Evolutionary conservation across 164 flowering plant species (phyloP).

Genomic region (Vitis cinerea): DNA sequence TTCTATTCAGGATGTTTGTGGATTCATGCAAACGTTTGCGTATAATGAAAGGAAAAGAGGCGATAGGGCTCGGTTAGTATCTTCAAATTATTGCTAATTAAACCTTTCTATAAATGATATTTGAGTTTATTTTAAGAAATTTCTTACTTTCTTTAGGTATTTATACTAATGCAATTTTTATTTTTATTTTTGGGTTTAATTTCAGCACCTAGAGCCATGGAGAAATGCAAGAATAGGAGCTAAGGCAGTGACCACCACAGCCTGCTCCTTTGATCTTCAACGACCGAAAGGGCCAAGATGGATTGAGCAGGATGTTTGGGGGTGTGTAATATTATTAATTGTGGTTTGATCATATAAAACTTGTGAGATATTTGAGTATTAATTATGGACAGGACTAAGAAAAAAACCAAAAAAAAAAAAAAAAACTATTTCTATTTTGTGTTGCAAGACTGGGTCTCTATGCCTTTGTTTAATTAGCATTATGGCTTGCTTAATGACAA

Average conservation of each 20-base stretch:
- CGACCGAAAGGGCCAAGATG: constrained; percentile 8
- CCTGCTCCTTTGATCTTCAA: constrained; percentile 23
- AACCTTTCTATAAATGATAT: too few relatives aligned
- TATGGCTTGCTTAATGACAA: constrained; percentile 9
- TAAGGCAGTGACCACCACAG: constrained; percentile 4
- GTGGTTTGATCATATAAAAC: neutral
- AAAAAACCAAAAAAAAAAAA: neutral
- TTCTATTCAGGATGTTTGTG: constrained; percentile 42
- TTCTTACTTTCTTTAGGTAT: neutral
- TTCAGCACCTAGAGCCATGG: constrained; percentile 45
- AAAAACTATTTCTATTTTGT: neutral
- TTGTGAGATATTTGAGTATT: constrained; percentile 4
- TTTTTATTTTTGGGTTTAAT: neutral
- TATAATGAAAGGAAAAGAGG: constrained; percentile 46
- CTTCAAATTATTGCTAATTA: neutral
- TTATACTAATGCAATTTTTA: neutral
- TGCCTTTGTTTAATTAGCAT: constrained; percentile 6
- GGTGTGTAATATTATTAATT: neutral
- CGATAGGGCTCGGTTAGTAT: constrained; percentile 42
- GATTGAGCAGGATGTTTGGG: constrained; percentile 19
- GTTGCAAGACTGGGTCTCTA: constrained; percentile 7
- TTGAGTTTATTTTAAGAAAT: neutral
- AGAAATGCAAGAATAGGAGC: constrained; percentile 40
- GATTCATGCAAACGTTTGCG: constrained; percentile 54
- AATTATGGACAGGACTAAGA: constrained; percentile 6